Conservation (phyloP, 345 rosid genomes). For the Salix exigua region DNA sequence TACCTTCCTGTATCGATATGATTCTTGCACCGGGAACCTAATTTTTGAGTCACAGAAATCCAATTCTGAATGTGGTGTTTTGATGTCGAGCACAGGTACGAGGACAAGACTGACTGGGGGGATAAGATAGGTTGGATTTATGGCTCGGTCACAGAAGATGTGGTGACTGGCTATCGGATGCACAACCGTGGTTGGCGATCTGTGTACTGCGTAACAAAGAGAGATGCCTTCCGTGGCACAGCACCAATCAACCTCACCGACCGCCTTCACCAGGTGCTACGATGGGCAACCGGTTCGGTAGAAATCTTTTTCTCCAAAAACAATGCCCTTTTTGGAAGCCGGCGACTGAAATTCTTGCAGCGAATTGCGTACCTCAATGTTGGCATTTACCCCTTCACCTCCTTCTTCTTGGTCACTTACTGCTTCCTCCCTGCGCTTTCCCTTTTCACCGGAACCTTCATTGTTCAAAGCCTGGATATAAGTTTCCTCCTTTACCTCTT, state of each 20-base stretch:
- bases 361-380: conserved; percentile 80
- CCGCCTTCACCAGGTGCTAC: conserved; percentile 83
- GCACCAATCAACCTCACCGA: conserved; percentile 93
- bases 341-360: conserved; percentile 79
- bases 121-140: conserved; percentile 86
- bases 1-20: neutral
- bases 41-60: neutral
- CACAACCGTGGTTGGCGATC: conserved; percentile 99
- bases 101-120: conserved; percentile 95
- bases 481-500: conserved; percentile 71
- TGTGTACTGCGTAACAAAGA: conserved; percentile 76
- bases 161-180: conserved; percentile 92
- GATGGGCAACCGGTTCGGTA: conserved; percentile 96
- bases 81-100: conserved; percentile 38
- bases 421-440: conserved; percentile 88
- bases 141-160: conserved; percentile 76
- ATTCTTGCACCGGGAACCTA: neutral
- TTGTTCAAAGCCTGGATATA: conserved; percentile 55
- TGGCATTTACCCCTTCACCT: conserved; percentile 87
- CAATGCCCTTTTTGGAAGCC: conserved; percentile 61
- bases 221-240: conserved; percentile 87
- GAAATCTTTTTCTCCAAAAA: conserved; percentile 86
- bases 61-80: neutral
- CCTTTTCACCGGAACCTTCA: conserved; percentile 74
- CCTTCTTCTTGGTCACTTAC: conserved; percentile 63